Evolutionary conservation across 352 stramenopile genomes (phyloP).

Genomic region (Pythium utonaiense): DNA sequence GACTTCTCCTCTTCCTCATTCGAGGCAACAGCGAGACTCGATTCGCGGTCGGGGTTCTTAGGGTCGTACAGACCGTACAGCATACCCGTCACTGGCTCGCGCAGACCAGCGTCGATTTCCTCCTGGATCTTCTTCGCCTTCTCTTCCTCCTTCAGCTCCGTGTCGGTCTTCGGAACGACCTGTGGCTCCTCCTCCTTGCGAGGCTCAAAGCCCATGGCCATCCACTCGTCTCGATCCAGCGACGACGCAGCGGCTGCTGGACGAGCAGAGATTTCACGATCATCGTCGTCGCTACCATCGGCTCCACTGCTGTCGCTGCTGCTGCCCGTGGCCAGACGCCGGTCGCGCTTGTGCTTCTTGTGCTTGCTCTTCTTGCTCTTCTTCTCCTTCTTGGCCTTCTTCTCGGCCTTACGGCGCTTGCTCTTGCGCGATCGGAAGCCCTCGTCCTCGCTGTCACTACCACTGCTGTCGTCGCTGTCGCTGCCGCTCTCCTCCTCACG

Average conservation of each 20-base stretch:
- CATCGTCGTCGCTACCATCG: conserved; percentile 5
- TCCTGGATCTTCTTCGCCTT: conserved; percentile 62
- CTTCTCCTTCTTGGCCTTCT: conserved; percentile 34
- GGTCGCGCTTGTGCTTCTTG: conserved; percentile 33
- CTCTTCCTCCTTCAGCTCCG: conserved; percentile 38
- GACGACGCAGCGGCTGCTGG: neutral
- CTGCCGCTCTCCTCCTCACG: conserved; percentile 4
- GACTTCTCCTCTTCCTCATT: conserved; percentile 15
- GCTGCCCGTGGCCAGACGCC: conserved; percentile 27
- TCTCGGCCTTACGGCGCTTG: conserved; percentile 30
- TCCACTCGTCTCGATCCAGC: conserved; percentile 73
- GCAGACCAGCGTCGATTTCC: conserved; percentile 70
- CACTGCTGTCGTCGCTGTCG: conserved; percentile 4
- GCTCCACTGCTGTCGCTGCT: conserved; percentile 16
- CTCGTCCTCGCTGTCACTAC: conserved; percentile 13
- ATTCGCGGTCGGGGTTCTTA: conserved; percentile 54
- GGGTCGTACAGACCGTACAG: conserved; percentile 79
- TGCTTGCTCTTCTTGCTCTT: conserved; percentile 45
- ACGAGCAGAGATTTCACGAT: neutral
- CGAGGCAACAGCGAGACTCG: conserved; percentile 19
- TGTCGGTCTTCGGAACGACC: conserved; percentile 34
- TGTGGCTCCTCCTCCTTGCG: conserved; percentile 15
- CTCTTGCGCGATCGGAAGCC: conserved; percentile 24
- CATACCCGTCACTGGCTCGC: conserved; percentile 76
- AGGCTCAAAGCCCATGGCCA: conserved; percentile 71